Percentiles rank a stretch among this genome's conserved stretches.
Conservation (phyloP, 2,329 filamentous ascomycete species). For the Fusarium circinatum region DNA sequence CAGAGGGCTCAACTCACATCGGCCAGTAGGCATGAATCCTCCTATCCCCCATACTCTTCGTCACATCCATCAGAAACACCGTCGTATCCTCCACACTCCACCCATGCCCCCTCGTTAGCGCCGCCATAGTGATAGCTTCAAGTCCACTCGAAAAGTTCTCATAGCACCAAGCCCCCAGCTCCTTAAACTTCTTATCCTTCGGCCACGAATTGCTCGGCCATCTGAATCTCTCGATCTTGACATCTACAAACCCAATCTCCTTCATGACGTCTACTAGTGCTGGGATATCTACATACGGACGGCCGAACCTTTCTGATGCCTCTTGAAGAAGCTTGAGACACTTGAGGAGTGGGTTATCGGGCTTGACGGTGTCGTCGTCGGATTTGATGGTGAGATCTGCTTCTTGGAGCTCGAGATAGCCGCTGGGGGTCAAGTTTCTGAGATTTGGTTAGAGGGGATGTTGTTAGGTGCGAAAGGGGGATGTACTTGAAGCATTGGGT, state of each 20-base stretch:
- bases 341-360: not conserved
- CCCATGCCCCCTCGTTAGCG: not conserved
- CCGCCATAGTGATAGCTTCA: not conserved
- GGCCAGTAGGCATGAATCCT: not conserved
- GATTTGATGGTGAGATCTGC: not conserved
- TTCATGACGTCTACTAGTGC: not conserved
- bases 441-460: not conserved
- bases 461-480: rapidly evolving
- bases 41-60: not conserved
- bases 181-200: not conserved
- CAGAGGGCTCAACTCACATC: not conserved
- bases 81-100: not conserved
- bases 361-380: not conserved
- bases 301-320: not conserved
- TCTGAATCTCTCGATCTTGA: not conserved
- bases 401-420: not conserved
- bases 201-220: not conserved
- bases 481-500: not conserved
- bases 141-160: not conserved
- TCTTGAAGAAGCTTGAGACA: not conserved
- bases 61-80: not conserved
- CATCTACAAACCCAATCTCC: not conserved
- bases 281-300: not conserved
- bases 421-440: not conserved
- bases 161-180: not conserved